Evolutionary conservation across 805 yeast genomes (phyloP), one percentile per base, ranked within the genome.

Genomic region (Barnettozyma sucrosica): DNA sequence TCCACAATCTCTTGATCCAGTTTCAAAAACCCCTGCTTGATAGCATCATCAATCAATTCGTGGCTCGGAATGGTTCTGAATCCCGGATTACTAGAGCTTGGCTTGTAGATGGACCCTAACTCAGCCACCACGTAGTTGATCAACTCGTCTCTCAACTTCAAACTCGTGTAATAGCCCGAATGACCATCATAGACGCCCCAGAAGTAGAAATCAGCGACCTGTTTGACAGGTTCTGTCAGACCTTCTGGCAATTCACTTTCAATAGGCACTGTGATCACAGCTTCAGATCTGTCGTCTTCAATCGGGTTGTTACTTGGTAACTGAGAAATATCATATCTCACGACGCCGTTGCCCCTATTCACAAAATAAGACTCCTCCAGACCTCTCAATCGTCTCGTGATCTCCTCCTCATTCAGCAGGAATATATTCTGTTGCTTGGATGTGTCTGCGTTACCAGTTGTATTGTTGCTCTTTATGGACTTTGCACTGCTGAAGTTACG

Each of bases 161-260:
- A 77, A 48, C 92, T 81, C 2, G 99, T 93, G 54, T 87, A 86
- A 81, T 95, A 89, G 20, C 99, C 99, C 3, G 96, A 89, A 66
- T 93, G 99, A 11, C 99, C 99, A 66, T 93, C 99, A 63, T 84
- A 92, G 0, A 93, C 80, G 5, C 98, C 96, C 79, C 95, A 93
- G 62, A 93, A 89, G 77, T 86, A 85, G 85, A 97, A 84, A 64
- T 92, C 97, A n/a, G 70, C 66, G 33, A 47, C 46, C 18, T 43
- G 44, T 23, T 42, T 42, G 7, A 42, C 19, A 34, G 37, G 21
- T 14, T 42, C 37, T 4, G 19, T 11, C 5, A 42, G 7, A 32
- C 28, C 39, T n/a, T 34, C 45, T 16, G 23, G 36, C 38, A 38
- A 16, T 26, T 28, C 37, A 13, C 42, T 40, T 26, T 75, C 72